A percentile compares a stretch with the other conserved stretches of the same genome.
phyloP scores from a whole-genome alignment of 2,329 filamentous ascomycete species.

The Apiospora rasikravindrae region DNA sequence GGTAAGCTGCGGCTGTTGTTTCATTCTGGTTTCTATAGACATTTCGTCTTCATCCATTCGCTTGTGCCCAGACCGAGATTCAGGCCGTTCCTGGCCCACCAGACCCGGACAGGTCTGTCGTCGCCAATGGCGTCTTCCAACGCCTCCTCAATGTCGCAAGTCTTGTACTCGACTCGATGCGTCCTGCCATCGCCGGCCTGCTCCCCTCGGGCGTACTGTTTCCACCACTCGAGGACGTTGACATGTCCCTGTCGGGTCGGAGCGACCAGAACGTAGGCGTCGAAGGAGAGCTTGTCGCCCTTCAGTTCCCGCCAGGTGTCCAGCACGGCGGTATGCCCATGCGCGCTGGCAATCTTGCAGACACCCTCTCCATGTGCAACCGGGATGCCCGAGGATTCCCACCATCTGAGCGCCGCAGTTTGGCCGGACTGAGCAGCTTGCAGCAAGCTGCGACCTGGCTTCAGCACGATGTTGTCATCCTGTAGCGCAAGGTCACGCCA shows the following conservation, averaged over 20 bases:
- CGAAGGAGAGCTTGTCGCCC: conserved; percentile 75
- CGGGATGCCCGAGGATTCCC: conserved; percentile 81
- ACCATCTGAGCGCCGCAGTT: conserved; percentile 81
- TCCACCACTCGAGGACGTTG: conserved; percentile 92
- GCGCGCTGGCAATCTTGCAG: conserved; percentile 81
- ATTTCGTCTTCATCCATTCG: conserved; percentile 87
- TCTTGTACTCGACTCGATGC: conserved; percentile 87
- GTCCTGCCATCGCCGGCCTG: conserved; percentile 59
- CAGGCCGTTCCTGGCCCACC: conserved; percentile 87
- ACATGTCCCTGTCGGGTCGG: conserved; percentile 88
- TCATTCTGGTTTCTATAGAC: conserved; percentile 54
- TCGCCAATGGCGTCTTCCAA: conserved; percentile 83
- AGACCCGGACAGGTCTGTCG: conserved; percentile 75
- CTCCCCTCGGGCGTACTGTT: conserved; percentile 65
- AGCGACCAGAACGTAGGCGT: conserved; percentile 82
- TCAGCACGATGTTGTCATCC: conserved; percentile 65
- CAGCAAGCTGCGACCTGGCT: conserved; percentile 83
- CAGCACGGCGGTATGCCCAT: conserved; percentile 83
- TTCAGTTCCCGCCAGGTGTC: conserved; percentile 81
- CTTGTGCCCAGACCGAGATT: conserved; percentile 82
- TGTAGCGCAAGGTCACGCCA: conserved; percentile 76
- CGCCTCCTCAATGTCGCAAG: conserved; percentile 93
- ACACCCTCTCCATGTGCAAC: conserved; percentile 82
- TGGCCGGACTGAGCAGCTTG: conserved; percentile 85
- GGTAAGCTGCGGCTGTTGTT: background rate